These are phyloP conservation scores for Strobilomyces dryophilus DNA, from an alignment of 768 basidiomycete genomes.

Conservation along the genomic window DNA sequence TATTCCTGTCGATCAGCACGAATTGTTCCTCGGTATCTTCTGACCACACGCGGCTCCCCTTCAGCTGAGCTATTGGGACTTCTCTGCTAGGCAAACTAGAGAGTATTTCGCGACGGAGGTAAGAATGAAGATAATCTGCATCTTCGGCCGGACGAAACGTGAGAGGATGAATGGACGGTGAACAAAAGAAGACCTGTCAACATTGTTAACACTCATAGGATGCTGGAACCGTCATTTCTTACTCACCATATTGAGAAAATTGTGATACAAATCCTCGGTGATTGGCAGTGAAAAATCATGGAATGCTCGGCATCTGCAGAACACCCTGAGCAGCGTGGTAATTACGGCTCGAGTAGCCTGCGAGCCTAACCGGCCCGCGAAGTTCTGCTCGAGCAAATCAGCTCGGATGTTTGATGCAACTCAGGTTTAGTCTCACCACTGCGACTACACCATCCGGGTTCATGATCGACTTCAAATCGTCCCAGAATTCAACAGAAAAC, in stretches of 20 bases:
- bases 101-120: slow-evolving; percentile 60
- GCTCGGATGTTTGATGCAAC: not conserved
- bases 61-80: slow-evolving; percentile 43
- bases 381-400: slow-evolving; percentile 52
- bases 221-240: slow-evolving; percentile 14
- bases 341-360: slow-evolving; percentile 62
- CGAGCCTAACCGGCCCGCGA: slow-evolving; percentile 68
- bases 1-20: slow-evolving; percentile 59
- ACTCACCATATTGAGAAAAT: slow-evolving; percentile 71
- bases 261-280: slow-evolving; percentile 42
- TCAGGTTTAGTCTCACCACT: slow-evolving; percentile 51
- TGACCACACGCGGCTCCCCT: slow-evolving; percentile 18
- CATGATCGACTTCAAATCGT: slow-evolving; percentile 59
- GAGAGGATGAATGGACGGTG: slow-evolving; percentile 46
- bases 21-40: slow-evolving; percentile 38
- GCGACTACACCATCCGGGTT: slow-evolving; percentile 71
- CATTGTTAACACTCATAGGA: slow-evolving; percentile 5
- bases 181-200: slow-evolving; percentile 79
- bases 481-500: slow-evolving; percentile 84
- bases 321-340: slow-evolving; percentile 64
- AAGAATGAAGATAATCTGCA: slow-evolving; percentile 67
- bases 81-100: slow-evolving; percentile 49
- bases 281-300: slow-evolving; percentile 57
- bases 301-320: slow-evolving; percentile 78
- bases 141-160: slow-evolving; percentile 52